Evolutionary conservation across 352 stramenopile species (phyloP).

Genomic region (Pythium sp.): DNA sequence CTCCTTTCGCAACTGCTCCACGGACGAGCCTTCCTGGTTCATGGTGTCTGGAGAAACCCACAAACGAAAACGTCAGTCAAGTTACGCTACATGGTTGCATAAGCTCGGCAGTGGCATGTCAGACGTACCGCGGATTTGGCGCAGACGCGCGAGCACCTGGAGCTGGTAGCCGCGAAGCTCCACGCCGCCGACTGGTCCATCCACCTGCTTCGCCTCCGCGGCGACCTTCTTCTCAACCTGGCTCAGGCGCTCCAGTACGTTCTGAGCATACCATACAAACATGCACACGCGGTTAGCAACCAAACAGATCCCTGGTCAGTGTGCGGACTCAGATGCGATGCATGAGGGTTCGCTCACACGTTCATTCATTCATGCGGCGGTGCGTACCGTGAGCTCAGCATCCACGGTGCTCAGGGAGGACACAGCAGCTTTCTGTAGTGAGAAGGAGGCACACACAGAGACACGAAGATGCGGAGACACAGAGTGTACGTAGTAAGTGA

Average conservation of each 20-base stretch:
- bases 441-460: background rate
- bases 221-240: constrained; percentile 46
- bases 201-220: constrained; percentile 28
- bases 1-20: constrained; percentile 62
- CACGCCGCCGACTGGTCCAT: constrained; percentile 55
- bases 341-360: background rate
- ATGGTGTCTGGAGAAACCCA: constrained; percentile 63
- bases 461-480: background rate
- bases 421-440: background rate
- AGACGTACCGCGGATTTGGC: constrained; percentile 47
- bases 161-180: constrained; percentile 72
- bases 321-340: background rate
- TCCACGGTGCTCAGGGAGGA: constrained; percentile 4
- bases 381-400: constrained; percentile 12
- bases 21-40: constrained; percentile 51
- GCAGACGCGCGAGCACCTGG: constrained; percentile 56
- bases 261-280: constrained; percentile 21
- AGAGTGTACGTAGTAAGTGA: background rate
- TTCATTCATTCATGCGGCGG: background rate
- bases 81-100: background rate
- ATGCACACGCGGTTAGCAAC: background rate
- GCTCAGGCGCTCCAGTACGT: constrained; percentile 45
- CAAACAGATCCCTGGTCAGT: background rate
- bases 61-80: too few species aligned
- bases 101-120: background rate